Percentiles rank a stretch among this genome's conserved stretches.
Conservation (phyloP, 2,329 filamentous ascomycete species). For the Rosellinia necatrix region DNA sequence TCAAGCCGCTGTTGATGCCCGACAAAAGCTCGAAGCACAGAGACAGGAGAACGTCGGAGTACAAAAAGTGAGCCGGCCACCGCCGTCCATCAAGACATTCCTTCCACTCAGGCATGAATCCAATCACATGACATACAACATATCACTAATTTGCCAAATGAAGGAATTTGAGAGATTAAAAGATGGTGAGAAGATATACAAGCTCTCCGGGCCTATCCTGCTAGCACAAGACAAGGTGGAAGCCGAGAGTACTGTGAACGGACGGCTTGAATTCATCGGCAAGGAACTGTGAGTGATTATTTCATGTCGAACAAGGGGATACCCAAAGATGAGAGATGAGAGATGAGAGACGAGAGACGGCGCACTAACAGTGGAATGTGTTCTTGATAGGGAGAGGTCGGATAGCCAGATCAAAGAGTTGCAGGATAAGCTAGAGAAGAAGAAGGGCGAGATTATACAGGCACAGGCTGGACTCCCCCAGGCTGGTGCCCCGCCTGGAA, state of each 20-base stretch:
- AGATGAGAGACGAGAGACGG: neutral
- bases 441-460: constrained; percentile 64
- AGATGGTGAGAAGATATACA: constrained; percentile 90
- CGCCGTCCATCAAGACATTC: neutral
- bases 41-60: constrained; percentile 91
- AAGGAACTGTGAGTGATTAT: constrained; percentile 78
- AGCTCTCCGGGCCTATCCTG: constrained; percentile 88
- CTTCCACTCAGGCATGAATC: neutral
- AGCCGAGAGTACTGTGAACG: constrained; percentile 87
- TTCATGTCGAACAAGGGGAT: too few species aligned
- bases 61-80: constrained; percentile 64
- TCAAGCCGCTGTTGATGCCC: constrained; percentile 72
- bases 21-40: constrained; percentile 92
- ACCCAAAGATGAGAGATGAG: too few species aligned
- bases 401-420: constrained; percentile 60
- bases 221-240: constrained; percentile 94
- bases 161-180: constrained; percentile 82
- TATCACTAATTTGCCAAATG: neutral
- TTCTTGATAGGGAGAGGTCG: constrained; percentile 33
- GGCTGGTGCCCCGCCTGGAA: constrained; percentile 42
- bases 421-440: constrained; percentile 61
- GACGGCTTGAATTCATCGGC: constrained; percentile 86
- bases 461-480: constrained; percentile 57
- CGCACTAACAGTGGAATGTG: constrained; percentile 3
- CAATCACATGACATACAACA: too few species aligned